These are phyloP conservation scores for Fagopyrum tataricum DNA, from an alignment of 148 eudicot species.

Conservation along the genomic window DNA sequence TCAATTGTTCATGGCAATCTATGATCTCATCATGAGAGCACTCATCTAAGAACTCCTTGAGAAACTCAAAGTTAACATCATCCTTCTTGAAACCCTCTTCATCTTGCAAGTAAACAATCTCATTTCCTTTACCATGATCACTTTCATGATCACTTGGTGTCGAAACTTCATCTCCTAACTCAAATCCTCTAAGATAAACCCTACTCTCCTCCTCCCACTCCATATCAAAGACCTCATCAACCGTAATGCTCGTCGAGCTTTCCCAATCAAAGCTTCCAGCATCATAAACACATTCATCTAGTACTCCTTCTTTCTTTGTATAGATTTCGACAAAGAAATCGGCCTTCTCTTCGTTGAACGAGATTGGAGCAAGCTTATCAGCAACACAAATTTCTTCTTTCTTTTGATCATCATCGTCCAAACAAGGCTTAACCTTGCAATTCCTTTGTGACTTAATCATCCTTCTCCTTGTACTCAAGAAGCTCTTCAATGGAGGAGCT, in stretches of 20 bases:
- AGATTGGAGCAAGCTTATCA: constrained; percentile 14
- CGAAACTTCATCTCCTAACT: constrained; percentile 11
- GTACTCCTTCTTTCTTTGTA: constrained; percentile 18
- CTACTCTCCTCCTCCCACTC: constrained; percentile 55
- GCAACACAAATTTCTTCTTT: constrained; percentile 11
- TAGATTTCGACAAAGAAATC: constrained; percentile 55
- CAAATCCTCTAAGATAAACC: constrained; percentile 13
- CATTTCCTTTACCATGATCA: constrained; percentile 2
- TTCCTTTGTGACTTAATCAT: constrained; percentile 44
- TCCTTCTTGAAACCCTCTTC: constrained; percentile 24
- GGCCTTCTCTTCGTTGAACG: constrained; percentile 15
- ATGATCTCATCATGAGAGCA: constrained; percentile 35
- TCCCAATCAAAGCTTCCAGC: constrained; percentile 19
- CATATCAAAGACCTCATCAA: constrained; percentile 38
- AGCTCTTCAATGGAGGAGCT: constrained; percentile 54
- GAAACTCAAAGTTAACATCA: constrained; percentile 12
- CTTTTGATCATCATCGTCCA: constrained; percentile 13
- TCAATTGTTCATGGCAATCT: constrained; percentile 23
- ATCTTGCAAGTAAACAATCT: constrained; percentile 9
- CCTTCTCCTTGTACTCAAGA: constrained; percentile 54
- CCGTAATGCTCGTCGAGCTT: constrained; percentile 19
- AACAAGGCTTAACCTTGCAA: constrained; percentile 23
- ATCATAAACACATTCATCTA: constrained; percentile 14
- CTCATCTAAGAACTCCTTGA: constrained; percentile 25
- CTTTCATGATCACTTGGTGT: constrained; percentile 15